Evolutionary conservation across 495 filamentous ascomycete genomes (phyloP), one percentile per base, ranked within the genome.

Genomic region (Xeromyces bisporus): DNA sequence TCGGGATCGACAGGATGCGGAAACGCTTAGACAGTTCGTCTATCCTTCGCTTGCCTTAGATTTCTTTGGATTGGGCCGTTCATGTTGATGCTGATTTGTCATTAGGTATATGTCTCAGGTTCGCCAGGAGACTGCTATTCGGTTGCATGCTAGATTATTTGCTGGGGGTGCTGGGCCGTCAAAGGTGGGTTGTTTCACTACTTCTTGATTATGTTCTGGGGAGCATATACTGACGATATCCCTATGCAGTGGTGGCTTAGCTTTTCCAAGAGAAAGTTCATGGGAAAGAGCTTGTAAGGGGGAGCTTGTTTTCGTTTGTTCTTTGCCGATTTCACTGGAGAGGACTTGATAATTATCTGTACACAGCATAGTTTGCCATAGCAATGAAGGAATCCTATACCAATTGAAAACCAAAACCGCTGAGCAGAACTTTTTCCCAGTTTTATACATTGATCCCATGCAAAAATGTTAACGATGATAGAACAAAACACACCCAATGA

Each of bases 191-290:
- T 24, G 6, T 17, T 16, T 15, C 24, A 29, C 39, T 24, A 28
- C 29, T 18, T 28, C 17, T 31, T 6, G 15, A 15, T 26, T 35
- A n/a, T 15, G 4, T 2, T 30, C 10, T 4, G 17, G 15, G 9
- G 8, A 2, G 30, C 8, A 12, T 15, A 10, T 32, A 10, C 3
- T 1, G 6, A 15, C 18, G 32, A 35, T 32, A 42, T 44, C 7
- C 37, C 31, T 6, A 6, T 18, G 12, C 36, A 79, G 73, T 96
- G 86, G 79, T 97, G 89, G 89, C 62, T 97, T 41, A 94, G 87
- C 63, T 97, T 93, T 53, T 78, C 80, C 28, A 97, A 96, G 71
- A 74, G 89, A 53, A 92, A 92, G 67, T 97, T 97, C 55, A 96
- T 97, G 91, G 86, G 86, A 47, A 94, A 93, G 68, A 73, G 71